Conservation (phyloP, 108 stramenopile species). For the Parmales sp. region DNA sequence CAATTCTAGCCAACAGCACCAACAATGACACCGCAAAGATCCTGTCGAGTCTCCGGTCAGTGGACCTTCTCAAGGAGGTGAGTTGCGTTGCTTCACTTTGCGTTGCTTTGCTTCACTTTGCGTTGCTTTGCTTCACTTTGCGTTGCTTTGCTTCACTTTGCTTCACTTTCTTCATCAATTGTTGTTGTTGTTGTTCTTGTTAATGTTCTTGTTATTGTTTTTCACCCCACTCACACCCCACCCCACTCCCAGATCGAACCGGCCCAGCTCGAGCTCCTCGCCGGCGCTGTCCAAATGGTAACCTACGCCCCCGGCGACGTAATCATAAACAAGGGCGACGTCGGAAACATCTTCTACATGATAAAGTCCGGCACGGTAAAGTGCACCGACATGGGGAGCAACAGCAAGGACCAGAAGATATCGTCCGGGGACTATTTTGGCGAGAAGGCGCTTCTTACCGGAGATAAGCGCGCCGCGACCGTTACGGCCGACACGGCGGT, state of each 20-base stretch:
- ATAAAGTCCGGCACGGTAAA: conserved; percentile 54
- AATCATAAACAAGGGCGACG: conserved; percentile 39
- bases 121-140: too few species aligned
- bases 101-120: too few species aligned
- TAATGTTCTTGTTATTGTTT: too few species aligned
- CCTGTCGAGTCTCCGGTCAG: conserved; percentile 44
- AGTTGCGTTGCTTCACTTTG: too few species aligned
- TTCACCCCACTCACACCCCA: too few species aligned
- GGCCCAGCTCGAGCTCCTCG: not conserved
- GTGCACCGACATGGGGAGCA: conserved; percentile 33
- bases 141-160: too few species aligned
- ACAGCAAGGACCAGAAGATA: conserved; percentile 36
- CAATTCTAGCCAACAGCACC: conserved; percentile 48
- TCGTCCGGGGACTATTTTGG: conserved; percentile 50
- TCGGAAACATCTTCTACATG: conserved; percentile 56
- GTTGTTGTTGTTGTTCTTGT: not conserved
- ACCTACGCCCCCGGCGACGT: conserved; percentile 41
- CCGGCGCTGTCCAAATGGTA: not conserved
- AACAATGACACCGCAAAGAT: conserved; percentile 51
- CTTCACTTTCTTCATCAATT: too few species aligned
- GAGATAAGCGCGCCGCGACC: conserved; percentile 23
- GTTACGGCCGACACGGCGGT: conserved; percentile 34
- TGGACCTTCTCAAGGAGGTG: conserved; percentile 54
- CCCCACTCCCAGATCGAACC: not conserved
- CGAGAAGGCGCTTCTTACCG: conserved; percentile 53